Evolutionary conservation across 169 alveolate genomes (phyloP).

Genomic region (Cryptosporidium ubiquitum): DNA sequence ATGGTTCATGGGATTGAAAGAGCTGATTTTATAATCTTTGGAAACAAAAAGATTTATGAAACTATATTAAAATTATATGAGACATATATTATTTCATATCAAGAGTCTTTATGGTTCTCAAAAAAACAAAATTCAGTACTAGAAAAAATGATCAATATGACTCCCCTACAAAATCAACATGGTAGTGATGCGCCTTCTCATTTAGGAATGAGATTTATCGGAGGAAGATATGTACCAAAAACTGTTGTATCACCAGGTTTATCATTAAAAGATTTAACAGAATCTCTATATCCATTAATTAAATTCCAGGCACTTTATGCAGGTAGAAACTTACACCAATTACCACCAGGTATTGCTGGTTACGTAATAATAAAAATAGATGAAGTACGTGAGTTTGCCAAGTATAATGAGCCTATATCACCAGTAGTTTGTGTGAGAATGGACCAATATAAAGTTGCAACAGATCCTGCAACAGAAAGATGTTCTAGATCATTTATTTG

Average conservation of each 20-base stretch:
- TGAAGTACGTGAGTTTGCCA: constrained; percentile 73
- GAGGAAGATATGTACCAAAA: constrained; percentile 73
- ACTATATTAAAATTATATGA: constrained; percentile 52
- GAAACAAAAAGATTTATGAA: constrained; percentile 57
- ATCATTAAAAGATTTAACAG: constrained; percentile 64
- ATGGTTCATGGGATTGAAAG: constrained; percentile 75
- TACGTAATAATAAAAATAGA: constrained; percentile 71
- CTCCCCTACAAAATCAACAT: constrained; percentile 71
- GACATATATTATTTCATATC: constrained; percentile 64
- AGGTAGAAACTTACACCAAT: constrained; percentile 67
- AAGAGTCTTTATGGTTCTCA: constrained; percentile 67
- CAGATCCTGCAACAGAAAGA: constrained; percentile 74
- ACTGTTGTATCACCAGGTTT: constrained; percentile 71
- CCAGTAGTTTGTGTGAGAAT: constrained; percentile 73
- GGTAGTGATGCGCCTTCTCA: constrained; percentile 75
- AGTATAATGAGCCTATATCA: constrained; percentile 63
- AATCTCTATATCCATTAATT: constrained; percentile 69
- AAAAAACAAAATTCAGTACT: constrained; percentile 63
- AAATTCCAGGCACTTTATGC: constrained; percentile 74
- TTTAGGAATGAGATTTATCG: constrained; percentile 69
- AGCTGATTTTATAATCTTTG: constrained; percentile 71
- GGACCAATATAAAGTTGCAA: constrained; percentile 74
- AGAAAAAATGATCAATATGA: constrained; percentile 71
- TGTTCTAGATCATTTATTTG: constrained; percentile 73
- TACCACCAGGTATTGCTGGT: constrained; percentile 74